Evolutionary conservation across 2,329 filamentous ascomycete genomes (phyloP), one percentile per base, ranked within the genome.

Genomic region (Xylaria sp.): DNA sequence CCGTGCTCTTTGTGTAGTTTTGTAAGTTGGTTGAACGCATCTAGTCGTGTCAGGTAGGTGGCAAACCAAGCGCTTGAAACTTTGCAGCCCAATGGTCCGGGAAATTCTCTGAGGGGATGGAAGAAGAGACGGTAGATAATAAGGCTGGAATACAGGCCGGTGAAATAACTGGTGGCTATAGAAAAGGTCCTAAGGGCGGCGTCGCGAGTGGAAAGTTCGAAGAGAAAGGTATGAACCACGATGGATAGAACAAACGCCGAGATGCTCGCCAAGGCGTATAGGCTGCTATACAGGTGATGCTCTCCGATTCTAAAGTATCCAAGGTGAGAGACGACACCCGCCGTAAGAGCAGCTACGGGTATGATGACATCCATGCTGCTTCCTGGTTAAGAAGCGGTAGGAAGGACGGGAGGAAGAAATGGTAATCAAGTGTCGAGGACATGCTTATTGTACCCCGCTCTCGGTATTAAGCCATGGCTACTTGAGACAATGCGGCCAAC

Each of bases 1-100:
- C 71, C 71, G 46, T 73, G 61, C 37, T 70, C 48, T 3, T 64
- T 6, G n/a, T 73, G 67, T 10, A 70, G 54, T 3, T 54, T 55
- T 12, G 39, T 13, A 20, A 69, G 41, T 28, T 67, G 57, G 3
- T 58, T 37, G 64, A 54, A 69, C 1, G 66, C 66, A 34, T 69
- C 69, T 25, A 20, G 41, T 9, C 37, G 48, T 10, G 5, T 25
- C 23, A 72, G 18, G 44, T 68, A 58, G 15, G 67, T 65, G 9
- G 64, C 32, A n/a, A 73, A 60, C 64, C 66, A 72, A 6, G 58
- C 52, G 41, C 64, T 68, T 3, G 62, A 63, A 18, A 72, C 20
- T 46, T 63, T 69, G 41, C 18, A 65, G 8, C 60, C 63, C 5
- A 71, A 13, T 12, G 71, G 67, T 7, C 71, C 71, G 0, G 71